These are phyloP conservation scores for Cyclotella choctawhatcheeana DNA, from an alignment of 108 stramenopile genomes.

Conservation along the genomic window DNA sequence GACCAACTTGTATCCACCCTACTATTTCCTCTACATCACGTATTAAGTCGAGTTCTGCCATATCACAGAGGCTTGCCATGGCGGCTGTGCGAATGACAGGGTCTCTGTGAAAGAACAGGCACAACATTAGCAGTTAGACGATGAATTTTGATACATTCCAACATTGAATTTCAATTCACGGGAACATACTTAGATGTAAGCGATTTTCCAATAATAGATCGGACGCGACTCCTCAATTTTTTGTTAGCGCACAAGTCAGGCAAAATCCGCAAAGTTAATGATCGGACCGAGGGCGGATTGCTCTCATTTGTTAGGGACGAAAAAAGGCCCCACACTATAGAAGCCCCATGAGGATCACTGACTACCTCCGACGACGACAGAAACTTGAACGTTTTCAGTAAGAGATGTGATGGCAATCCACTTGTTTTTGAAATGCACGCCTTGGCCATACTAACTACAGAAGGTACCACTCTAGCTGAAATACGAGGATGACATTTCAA, in stretches of 20 bases:
- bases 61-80: conserved; percentile 66
- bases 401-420: background rate
- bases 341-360: conserved; percentile 70
- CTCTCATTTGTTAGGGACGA: conserved; percentile 51
- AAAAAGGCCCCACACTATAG: conserved; percentile 63
- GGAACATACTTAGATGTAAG: conserved; percentile 33
- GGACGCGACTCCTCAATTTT: conserved; percentile 66
- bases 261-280: conserved; percentile 59
- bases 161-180: background rate
- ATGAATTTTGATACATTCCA: background rate
- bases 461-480: conserved; percentile 32
- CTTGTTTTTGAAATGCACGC: conserved; percentile 4
- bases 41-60: conserved; percentile 69
- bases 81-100: conserved; percentile 66
- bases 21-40: conserved; percentile 73
- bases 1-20: conserved; percentile 68
- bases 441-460: conserved; percentile 22
- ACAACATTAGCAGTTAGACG: conserved; percentile 4
- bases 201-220: conserved; percentile 59
- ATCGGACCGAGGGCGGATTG: conserved; percentile 52
- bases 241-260: conserved; percentile 72
- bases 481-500: conserved; percentile 36
- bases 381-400: conserved; percentile 22
- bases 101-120: conserved; percentile 18
- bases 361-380: conserved; percentile 43